Base-by-base conservation (phyloP, 768 basidiomycete species). In the Russula sp. region DNA sequence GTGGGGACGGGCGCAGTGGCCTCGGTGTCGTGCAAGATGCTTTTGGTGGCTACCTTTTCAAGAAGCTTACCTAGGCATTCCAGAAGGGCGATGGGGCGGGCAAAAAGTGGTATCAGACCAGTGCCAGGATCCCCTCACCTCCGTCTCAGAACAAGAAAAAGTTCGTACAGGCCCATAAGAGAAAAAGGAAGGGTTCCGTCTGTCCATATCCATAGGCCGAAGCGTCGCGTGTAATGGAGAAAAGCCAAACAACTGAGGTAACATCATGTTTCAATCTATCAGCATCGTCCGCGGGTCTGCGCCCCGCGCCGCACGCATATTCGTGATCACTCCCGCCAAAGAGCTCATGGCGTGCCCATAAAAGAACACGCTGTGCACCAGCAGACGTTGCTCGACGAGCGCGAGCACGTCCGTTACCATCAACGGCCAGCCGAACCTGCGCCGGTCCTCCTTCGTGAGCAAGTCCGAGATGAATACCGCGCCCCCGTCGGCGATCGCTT, bases 321-420 rank as follows among this genome's bases (percentile, higher is more conserved):
- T 78, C 18, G 73, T 69, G 45, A 77, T 73, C 1, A 75, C 76
- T 31, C 77, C 77, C 0, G 73, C 75, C 35, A 79, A 71, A 27
- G 76, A 76, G 62, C 74, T 75, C 70, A 75, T 70, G 5, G 69
- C 72, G 18, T 75, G 71, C 11, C 73, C 77, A 10, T 78, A 75
- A 63, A 79, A 79, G 62, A 72, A 78, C 1, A 72, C 70, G 11
- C 71, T 68, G 11, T 69, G 68, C 0, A 74, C 65, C 62, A 79
- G 67, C 58, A 75, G 57, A 27, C 73, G 70, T 68, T 81, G 80
- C 60, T 80, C 79, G 40, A 79, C 71, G 37, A 80, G 70, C 13
- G 74, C 77, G 27, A 77, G 65, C 34, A 81, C 69, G 58, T 80
- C 80, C 42, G 77, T 77, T 62, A 80, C n/a, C 59, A 81, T 62